These are phyloP conservation scores for Saccharomyces eubayanus DNA, from an alignment of 805 yeast species.

Conservation along the genomic window DNA sequence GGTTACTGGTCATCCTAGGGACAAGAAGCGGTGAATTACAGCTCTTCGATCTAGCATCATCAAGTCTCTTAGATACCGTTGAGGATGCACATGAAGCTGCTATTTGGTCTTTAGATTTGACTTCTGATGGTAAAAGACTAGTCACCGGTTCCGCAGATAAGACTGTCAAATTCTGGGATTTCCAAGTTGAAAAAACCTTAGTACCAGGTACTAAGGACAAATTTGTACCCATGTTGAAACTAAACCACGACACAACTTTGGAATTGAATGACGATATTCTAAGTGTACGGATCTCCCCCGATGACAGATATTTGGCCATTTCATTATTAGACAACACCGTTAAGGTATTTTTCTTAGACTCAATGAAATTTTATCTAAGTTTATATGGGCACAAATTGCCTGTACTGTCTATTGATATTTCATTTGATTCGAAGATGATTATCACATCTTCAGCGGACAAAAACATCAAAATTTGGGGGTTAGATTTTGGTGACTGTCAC, in stretches of 20 bases:
- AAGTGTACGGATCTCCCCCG: constrained; percentile 72
- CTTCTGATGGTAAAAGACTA: constrained; percentile 75
- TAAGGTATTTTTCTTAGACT: constrained; percentile 81
- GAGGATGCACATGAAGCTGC: constrained; percentile 75
- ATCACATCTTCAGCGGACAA: constrained; percentile 95
- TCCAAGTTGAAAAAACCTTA: constrained; percentile 55
- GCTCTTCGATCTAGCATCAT: constrained; percentile 77
- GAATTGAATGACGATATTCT: constrained; percentile 83
- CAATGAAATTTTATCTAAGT: constrained; percentile 79
- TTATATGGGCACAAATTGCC: constrained; percentile 95
- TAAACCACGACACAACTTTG: constrained; percentile 70
- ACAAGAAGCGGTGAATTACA: constrained; percentile 81
- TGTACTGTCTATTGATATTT: constrained; percentile 84
- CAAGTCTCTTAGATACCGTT: constrained; percentile 60
- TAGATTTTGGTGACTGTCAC: constrained; percentile 98
- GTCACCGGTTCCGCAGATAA: constrained; percentile 95
- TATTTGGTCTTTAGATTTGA: constrained; percentile 83
- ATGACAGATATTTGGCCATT: constrained; percentile 66
- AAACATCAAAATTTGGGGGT: constrained; percentile 95
- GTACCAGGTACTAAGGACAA: constrained; percentile 59
- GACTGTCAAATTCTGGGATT: constrained; percentile 80
- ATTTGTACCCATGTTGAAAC: constrained; percentile 43
- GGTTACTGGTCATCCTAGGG: constrained; percentile 76
- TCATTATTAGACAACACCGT: constrained; percentile 91
- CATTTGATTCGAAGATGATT: constrained; percentile 77